Base-by-base conservation (phyloP, 2,329 filamentous ascomycete genomes). In the Epichloe typhina region DNA sequence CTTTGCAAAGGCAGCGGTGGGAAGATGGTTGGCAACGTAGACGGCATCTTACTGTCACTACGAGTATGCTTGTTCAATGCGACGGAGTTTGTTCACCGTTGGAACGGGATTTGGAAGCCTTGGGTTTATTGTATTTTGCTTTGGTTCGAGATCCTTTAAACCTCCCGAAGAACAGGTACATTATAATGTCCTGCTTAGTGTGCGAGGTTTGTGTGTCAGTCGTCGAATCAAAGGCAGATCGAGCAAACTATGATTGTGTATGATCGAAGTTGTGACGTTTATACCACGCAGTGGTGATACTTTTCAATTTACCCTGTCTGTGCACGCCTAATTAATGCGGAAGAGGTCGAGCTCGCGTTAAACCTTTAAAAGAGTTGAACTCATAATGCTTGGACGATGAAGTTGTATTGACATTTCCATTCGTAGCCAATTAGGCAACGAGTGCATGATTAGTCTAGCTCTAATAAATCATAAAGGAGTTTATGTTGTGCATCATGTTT, bases 231-330 rank as follows among this genome's bases (percentile, higher is more conserved):
- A 26, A 37, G 31, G 40, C 26, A 40, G 47, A n/a, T 13, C 12
- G 51, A 41, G 38, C 38, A 41, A 26, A 26, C 17, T 41, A 49
- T 33, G 52, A 56, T 45, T 50, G 69, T 72, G 67, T 74, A 72
- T 70, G 68, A 70, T 67, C 65, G 69, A 65, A 63, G 62, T 66
- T 62, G 61, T 62, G 66, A 69, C 69, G 69, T 72, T 73, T 63
- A 47, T 62, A 60, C 64, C 66, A 61, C 69, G 64, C 72, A 72
- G 72, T 72, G 64, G 64, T 72, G 48, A 21, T 15, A 11, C 6
- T 31, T 23, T 8, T 44, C 9, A 41, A 17, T 17, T n/a, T 6
- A 44, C 13, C 6, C 6, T 35, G 26, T 31, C 26, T 8, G 9
- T 31, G 26, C 26, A 4, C 9, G 26, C 3, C 8, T 8, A 31